A percentile compares a stretch with the other conserved stretches of the same genome.
Evolutionary conservation across 225 moss, liverwort and hornwort genomes (phyloP).

Genomic region (Anthoceros angustus): DNA sequence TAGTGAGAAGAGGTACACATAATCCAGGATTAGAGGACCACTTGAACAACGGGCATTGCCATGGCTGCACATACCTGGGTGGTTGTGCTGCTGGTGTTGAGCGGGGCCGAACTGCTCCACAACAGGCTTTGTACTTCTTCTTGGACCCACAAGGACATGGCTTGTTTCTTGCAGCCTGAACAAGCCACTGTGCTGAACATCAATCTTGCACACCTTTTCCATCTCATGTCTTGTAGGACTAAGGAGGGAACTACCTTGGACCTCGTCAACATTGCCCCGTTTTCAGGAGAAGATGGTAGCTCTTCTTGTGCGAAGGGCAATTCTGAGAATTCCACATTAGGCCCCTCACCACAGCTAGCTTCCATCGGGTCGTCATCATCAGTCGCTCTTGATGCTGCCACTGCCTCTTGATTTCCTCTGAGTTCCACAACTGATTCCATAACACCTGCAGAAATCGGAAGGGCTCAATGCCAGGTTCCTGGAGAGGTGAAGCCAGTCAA

Average conservation of each 20-base stretch:
- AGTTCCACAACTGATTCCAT: too few species aligned
- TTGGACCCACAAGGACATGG: slow-evolving; percentile 92
- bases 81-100: not conserved
- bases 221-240: not conserved
- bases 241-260: too few species aligned
- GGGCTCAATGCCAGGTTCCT: too few species aligned
- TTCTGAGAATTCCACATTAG: not conserved
- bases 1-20: not conserved
- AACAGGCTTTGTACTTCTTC: slow-evolving; percentile 88
- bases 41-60: not conserved
- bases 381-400: not conserved
- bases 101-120: slow-evolving; percentile 23
- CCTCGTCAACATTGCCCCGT: too few species aligned
- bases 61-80: not conserved
- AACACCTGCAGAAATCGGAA: too few species aligned
- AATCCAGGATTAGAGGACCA: not conserved
- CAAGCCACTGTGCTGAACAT: too few species aligned
- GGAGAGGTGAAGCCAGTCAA: too few species aligned
- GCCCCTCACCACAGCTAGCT: not conserved
- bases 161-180: slow-evolving; percentile 45
- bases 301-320: too few species aligned
- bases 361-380: not conserved
- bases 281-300: too few species aligned
- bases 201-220: not conserved
- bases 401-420: not conserved